Base-by-base conservation (phyloP, 2,329 filamentous ascomycete species). In the Penicillium crustosum region DNA sequence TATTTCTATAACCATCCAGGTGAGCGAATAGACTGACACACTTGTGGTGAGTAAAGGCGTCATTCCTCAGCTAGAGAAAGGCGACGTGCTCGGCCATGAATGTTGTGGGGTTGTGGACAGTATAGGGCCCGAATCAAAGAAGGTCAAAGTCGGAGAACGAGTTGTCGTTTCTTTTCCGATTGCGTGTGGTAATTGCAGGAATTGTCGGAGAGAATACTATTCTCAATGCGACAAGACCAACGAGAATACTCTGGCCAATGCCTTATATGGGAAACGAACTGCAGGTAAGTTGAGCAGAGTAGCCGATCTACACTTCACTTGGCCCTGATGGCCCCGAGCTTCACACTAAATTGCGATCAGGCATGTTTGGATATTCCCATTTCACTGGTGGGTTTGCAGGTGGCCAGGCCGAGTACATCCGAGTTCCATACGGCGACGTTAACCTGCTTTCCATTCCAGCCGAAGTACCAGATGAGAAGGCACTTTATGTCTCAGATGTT, bases 161-260 rank as follows among this genome's bases (percentile, higher is more conserved):
- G 92, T 94, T 21, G 91, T 96, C 1, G 91, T 89, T 0, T 89
- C 87, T 10, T 96, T 96, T 79, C 91, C 94, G 73, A 94, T 96
- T 69, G 89, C 91, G 9, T 76, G 80, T 62, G 79, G 79, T 0
- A 53, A 73, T 38, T 96, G 92, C 78, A 88, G 85, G 74, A 93
- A 87, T 73, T 96, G 91, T 79, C 82, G 88, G 63, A 83, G 90
- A 75, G 91, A 91, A 73, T 80, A 91, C 1, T 90, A 87, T 0
- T 91, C 88, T 17, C 87, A 91, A 68, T 96, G 91, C 72, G 89
- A 92, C 68, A 85, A 81, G 73, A 95, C 91, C 0, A 94, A 91
- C 73, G 78, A 86, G 42, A 94, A 91, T 72, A 86, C 82, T 0
- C 82, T 86, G 44, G 83, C 83, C 62, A 87, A 89, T 63, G 85